phyloP scores from a whole-genome alignment of 2,329 filamentous ascomycete genomes.

The Cladosporium cucumerinum region DNA sequence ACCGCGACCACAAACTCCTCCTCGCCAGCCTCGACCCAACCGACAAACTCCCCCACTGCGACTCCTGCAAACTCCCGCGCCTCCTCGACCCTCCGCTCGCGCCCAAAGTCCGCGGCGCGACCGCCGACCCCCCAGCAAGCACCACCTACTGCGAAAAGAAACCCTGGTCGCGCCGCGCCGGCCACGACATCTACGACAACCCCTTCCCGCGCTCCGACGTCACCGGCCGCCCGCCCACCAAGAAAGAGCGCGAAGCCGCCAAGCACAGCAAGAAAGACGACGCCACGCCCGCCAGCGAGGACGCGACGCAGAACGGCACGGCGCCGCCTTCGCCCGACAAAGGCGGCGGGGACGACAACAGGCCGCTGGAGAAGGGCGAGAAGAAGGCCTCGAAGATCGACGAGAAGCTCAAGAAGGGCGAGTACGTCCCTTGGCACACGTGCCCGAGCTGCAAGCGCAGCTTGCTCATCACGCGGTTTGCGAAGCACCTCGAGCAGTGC shows the following conservation, averaged over 20 bases:
- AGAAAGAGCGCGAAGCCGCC: slow-evolving; percentile 71
- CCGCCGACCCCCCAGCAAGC: slow-evolving; percentile 39
- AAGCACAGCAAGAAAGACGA: slow-evolving; percentile 44
- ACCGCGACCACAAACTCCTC: slow-evolving; percentile 74
- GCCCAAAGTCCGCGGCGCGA: slow-evolving; percentile 32
- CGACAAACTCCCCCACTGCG: slow-evolving; percentile 68
- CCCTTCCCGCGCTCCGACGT: slow-evolving; percentile 72
- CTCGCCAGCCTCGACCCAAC: slow-evolving; percentile 71
- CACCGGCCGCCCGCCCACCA: slow-evolving; percentile 53
- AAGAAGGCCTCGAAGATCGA: slow-evolving; percentile 40
- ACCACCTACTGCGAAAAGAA: slow-evolving; percentile 73
- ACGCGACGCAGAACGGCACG: slow-evolving; percentile 35
- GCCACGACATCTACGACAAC: slow-evolving; percentile 79
- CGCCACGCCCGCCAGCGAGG: slow-evolving; percentile 39
- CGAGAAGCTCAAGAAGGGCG: slow-evolving; percentile 48
- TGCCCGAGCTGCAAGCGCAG: slow-evolving; percentile 61
- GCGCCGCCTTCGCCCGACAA: slow-evolving; percentile 31
- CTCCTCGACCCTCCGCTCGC: slow-evolving; percentile 67
- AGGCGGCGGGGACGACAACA: slow-evolving; percentile 21
- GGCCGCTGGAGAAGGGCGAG: slow-evolving; percentile 46
- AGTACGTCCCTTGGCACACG: slow-evolving; percentile 53
- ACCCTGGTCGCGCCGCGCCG: slow-evolving; percentile 71
- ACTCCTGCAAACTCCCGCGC: slow-evolving; percentile 70
- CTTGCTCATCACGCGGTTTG: slow-evolving; percentile 58
- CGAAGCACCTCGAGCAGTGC: slow-evolving; percentile 60